Evolutionary conservation across 2,329 filamentous ascomycete genomes (phyloP).

Genomic region (Penicillium sumatraense): DNA sequence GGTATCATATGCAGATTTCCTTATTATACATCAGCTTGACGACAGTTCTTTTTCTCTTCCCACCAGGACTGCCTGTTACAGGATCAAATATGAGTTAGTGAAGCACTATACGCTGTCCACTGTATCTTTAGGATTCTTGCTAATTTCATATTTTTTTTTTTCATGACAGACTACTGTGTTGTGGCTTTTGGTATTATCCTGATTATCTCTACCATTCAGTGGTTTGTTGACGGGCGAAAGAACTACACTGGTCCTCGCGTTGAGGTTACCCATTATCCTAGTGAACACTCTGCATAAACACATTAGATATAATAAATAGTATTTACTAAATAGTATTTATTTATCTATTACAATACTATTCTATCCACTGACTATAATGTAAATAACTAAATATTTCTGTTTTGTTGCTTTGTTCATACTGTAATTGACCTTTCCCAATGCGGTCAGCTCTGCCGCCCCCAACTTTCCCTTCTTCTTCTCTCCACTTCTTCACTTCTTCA

Average conservation of each 20-base stretch:
- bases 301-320: no score
- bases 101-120: background rate
- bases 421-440: background rate
- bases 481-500: background rate
- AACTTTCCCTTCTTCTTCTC: background rate
- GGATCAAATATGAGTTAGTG: conserved; percentile 70
- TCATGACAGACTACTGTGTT: conserved; percentile 45
- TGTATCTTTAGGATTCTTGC: no score
- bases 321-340: no score
- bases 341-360: no score
- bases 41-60: conserved; percentile 76
- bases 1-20: conserved; percentile 59
- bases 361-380: no score
- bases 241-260: conserved; percentile 61
- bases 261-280: conserved; percentile 30
- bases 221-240: conserved; percentile 65
- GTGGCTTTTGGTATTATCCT: conserved; percentile 64
- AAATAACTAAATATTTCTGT: background rate
- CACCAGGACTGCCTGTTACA: conserved; percentile 67
- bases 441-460: background rate
- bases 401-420: no score
- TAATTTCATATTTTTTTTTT: no score
- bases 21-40: conserved; percentile 71
- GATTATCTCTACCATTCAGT: conserved; percentile 61
- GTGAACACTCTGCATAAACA: no score